Conservation (phyloP, 495 filamentous ascomycete genomes). For the Cercophora newfieldiana region DNA sequence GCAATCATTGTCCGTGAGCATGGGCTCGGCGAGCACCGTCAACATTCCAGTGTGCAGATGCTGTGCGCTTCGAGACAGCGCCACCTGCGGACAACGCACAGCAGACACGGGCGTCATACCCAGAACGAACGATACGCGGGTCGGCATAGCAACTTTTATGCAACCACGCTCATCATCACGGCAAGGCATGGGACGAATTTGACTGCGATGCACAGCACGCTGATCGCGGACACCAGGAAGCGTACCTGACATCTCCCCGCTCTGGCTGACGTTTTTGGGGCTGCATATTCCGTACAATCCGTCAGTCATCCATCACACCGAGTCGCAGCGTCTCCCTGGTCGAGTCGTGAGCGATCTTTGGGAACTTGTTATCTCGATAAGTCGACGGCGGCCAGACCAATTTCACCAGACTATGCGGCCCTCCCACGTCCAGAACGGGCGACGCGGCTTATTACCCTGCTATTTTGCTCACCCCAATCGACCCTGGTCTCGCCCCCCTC, state of each 20-base stretch:
- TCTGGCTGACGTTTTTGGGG: constrained; percentile 6
- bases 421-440: not conserved
- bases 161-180: not conserved
- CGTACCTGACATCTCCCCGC: not conserved
- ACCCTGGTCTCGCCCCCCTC: not conserved
- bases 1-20: too few species aligned
- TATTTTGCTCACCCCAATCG: not conserved
- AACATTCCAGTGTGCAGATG: not conserved
- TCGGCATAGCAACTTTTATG: too few species aligned
- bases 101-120: too few species aligned
- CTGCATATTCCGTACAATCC: constrained; percentile 2
- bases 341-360: constrained; percentile 1
- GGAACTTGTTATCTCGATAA: constrained; percentile 15
- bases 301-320: constrained; percentile 2
- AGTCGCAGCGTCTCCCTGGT: constrained; percentile 2
- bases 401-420: constrained; percentile 3
- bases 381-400: not conserved
- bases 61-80: not conserved
- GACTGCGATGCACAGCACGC: not conserved
- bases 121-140: too few species aligned
- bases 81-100: not conserved
- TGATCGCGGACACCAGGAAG: not conserved
- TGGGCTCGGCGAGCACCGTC: not conserved
- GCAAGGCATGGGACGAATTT: not conserved
- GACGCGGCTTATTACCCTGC: not conserved